These are phyloP conservation scores for Mucor sp. DNA, from an alignment of 371 early-diverging fungal genomes.

Conservation along the genomic window DNA sequence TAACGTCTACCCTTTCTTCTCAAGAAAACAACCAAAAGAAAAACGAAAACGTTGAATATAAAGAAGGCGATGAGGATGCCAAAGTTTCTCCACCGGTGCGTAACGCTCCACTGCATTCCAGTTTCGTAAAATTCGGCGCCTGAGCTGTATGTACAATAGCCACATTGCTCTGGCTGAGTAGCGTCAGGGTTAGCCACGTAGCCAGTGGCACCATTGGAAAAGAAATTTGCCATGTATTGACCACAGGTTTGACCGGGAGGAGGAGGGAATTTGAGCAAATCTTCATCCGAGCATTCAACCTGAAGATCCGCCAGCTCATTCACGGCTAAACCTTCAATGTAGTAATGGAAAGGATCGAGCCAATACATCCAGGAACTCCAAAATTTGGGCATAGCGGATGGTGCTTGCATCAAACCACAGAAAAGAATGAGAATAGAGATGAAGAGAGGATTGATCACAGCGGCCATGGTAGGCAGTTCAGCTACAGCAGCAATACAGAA, in stretches of 20 bases:
- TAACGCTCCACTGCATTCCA: slow-evolving; percentile 54
- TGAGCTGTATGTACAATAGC: slow-evolving; percentile 58
- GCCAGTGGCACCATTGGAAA: slow-evolving; percentile 43
- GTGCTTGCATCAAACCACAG: slow-evolving; percentile 65
- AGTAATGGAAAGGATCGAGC: slow-evolving; percentile 60
- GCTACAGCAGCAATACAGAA: slow-evolving; percentile 31
- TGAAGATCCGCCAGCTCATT: slow-evolving; percentile 56
- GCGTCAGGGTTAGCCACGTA: slow-evolving; percentile 55
- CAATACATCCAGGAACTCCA: slow-evolving; percentile 76
- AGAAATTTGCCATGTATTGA: slow-evolving; percentile 56
- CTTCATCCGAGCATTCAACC: slow-evolving; percentile 49
- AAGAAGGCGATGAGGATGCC: slow-evolving; percentile 58
- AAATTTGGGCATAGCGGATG: slow-evolving; percentile 61
- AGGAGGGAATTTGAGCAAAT: slow-evolving; percentile 52
- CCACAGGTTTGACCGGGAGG: slow-evolving; percentile 62
- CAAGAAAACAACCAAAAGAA: slow-evolving; percentile 23
- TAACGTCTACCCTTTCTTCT: slow-evolving; percentile 29
- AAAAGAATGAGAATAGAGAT: slow-evolving; percentile 64
- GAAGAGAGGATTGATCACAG: slow-evolving; percentile 64
- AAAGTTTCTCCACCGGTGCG: slow-evolving; percentile 69
- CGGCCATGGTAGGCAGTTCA: slow-evolving; percentile 53
- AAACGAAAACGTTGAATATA: slow-evolving; percentile 48
- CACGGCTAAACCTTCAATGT: slow-evolving; percentile 65
- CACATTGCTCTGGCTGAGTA: slow-evolving; percentile 45
- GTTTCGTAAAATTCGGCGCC: slow-evolving; percentile 60